Percentiles rank a stretch among this genome's conserved stretches.
These are phyloP conservation scores for Nakazawaea siamensis DNA, from an alignment of 805 yeast species.

Conservation along the genomic window DNA sequence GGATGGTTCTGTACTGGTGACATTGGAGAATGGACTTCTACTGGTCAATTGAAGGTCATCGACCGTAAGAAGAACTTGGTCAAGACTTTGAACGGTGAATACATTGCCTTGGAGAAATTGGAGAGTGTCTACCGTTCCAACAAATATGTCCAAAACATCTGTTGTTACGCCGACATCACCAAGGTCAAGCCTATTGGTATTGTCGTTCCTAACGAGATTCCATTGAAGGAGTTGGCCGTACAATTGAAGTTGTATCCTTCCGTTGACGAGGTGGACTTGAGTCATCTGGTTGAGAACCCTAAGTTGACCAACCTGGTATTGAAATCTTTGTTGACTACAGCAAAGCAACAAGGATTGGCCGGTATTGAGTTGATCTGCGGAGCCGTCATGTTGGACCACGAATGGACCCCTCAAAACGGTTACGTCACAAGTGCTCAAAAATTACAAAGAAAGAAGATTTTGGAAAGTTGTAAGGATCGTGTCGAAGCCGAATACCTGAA, in stretches of 20 bases:
- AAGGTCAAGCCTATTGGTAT: constrained; percentile 92
- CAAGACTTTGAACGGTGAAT: constrained; percentile 94
- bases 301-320: constrained; percentile 47
- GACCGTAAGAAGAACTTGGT: constrained; percentile 95
- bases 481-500: constrained; percentile 57
- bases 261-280: constrained; percentile 31
- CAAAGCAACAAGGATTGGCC: constrained; percentile 66
- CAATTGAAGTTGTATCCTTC: constrained; percentile 41
- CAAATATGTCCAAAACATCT: constrained; percentile 65
- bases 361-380: constrained; percentile 85
- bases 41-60: constrained; percentile 74
- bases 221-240: constrained; percentile 52
- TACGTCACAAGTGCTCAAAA: constrained; percentile 93
- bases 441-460: constrained; percentile 86
- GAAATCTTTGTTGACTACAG: constrained; percentile 62
- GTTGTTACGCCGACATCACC: constrained; percentile 85
- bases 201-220: constrained; percentile 69
- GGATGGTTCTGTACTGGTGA: constrained; percentile 98
- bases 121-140: constrained; percentile 88
- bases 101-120: constrained; percentile 91
- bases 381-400: constrained; percentile 71
- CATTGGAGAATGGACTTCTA: constrained; percentile 84
- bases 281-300: constrained; percentile 45
- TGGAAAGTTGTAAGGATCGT: constrained; percentile 54
- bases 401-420: constrained; percentile 98